These are phyloP conservation scores for Leishmania mexicana DNA, from an alignment of 208 protist genomes.

Conservation along the genomic window DNA sequence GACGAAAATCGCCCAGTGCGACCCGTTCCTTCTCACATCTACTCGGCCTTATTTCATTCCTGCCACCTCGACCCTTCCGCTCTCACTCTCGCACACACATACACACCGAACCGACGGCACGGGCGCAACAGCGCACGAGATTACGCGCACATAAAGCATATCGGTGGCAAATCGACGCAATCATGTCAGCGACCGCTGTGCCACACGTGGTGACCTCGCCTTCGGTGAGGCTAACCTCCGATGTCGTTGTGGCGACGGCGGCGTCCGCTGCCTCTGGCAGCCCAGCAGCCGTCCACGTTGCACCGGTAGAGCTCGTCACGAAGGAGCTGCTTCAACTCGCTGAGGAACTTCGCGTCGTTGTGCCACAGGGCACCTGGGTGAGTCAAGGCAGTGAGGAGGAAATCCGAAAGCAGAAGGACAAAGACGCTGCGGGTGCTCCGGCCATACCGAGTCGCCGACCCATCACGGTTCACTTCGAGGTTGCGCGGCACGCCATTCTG, in stretches of 20 bases:
- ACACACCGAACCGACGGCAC: background rate
- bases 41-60: background rate
- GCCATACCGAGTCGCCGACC: constrained; percentile 51
- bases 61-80: background rate
- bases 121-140: background rate
- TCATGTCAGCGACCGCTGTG: constrained; percentile 1
- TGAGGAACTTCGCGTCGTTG: constrained; percentile 56
- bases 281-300: background rate
- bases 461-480: constrained; percentile 75
- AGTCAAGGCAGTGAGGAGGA: constrained; percentile 84
- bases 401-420: constrained; percentile 61
- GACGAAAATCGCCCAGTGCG: background rate
- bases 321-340: constrained; percentile 64
- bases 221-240: background rate
- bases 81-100: background rate
- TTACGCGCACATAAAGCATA: background rate
- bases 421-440: constrained; percentile 8
- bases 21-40: background rate
- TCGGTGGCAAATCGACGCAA: background rate
- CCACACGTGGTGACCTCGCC: background rate
- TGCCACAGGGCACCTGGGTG: constrained; percentile 74
- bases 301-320: constrained; percentile 43
- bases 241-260: background rate
- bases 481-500: constrained; percentile 63
- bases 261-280: no score